A percentile compares a stretch with the other conserved stretches of the same genome.
Evolutionary conservation across 306 rosid genomes (phyloP).

Genomic region (Cucurbita moschata): DNA sequence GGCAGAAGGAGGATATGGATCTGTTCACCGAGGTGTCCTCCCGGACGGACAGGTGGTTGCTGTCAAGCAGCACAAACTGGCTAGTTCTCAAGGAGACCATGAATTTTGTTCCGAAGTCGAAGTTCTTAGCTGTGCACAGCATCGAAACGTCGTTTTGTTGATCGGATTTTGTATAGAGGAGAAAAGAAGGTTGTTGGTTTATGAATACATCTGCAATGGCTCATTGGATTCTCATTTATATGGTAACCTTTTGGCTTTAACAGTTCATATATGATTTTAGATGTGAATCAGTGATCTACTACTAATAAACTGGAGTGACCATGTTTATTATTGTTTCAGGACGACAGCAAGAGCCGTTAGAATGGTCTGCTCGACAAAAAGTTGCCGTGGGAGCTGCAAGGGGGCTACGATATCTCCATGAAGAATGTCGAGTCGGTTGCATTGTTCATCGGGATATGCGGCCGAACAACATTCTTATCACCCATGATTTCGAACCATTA

Average conservation of each 20-base stretch:
- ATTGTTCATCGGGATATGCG: constrained; percentile 99
- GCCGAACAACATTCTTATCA: constrained; percentile 95
- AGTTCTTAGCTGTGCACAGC: constrained; percentile 98
- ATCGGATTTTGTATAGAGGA: constrained; percentile 97
- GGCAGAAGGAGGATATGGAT: constrained; percentile 98
- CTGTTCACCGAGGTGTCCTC: constrained; percentile 90
- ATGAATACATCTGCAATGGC: constrained; percentile 94
- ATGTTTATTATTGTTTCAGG: constrained; percentile 31
- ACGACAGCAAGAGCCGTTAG: constrained; percentile 48
- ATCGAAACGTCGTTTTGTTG: constrained; percentile 93
- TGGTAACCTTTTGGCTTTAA: constrained; percentile 30
- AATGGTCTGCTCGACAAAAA: constrained; percentile 90
- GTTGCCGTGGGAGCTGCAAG: constrained; percentile 96
- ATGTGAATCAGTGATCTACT: neutral
- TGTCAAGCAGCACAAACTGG: constrained; percentile 94
- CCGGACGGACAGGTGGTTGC: constrained; percentile 97
- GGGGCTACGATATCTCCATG: constrained; percentile 91
- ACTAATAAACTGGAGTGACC: neutral
- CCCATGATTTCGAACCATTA: constrained; percentile 99
- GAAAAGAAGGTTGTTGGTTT: constrained; percentile 80
- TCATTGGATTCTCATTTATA: constrained; percentile 92
- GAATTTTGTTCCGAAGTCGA: constrained; percentile 98
- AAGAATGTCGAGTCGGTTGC: constrained; percentile 98
- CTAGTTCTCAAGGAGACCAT: constrained; percentile 93
- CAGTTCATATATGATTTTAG: neutral